phyloP scores from a whole-genome alignment of 2,329 filamentous ascomycete genomes.

The Hypocrella siamensis region DNA sequence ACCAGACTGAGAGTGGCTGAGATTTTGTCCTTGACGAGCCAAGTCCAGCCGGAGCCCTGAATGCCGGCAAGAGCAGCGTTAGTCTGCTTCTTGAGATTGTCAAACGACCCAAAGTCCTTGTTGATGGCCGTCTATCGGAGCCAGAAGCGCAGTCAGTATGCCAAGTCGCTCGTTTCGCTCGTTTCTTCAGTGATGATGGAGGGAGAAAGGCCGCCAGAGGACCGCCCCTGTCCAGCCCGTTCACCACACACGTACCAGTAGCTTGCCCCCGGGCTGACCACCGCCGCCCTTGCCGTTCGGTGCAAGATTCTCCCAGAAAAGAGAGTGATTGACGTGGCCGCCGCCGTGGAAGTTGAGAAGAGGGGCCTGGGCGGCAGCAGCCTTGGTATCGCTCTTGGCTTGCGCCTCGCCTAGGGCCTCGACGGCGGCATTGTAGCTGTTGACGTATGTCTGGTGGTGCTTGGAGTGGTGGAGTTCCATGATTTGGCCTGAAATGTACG shows the following conservation, averaged over 20 bases:
- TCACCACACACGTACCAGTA: conserved; percentile 28
- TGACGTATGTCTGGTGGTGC: conserved; percentile 91
- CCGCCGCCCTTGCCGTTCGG: conserved; percentile 47
- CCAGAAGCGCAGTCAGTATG: no score
- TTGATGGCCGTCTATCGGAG: conserved; percentile 44
- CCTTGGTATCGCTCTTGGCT: conserved; percentile 41
- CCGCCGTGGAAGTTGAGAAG: conserved; percentile 68
- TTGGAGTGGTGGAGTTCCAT: conserved; percentile 94
- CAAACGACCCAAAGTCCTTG: conserved; percentile 51
- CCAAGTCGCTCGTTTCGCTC: not conserved
- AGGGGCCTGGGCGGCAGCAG: conserved; percentile 33
- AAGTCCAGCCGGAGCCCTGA: conserved; percentile 82
- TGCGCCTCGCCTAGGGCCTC: conserved; percentile 55
- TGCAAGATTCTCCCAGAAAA: conserved; percentile 74
- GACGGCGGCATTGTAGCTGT: conserved; percentile 66
- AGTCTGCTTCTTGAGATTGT: conserved; percentile 49
- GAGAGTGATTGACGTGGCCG: conserved; percentile 72
- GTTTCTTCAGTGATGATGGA: no score
- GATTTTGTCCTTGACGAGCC: conserved; percentile 60
- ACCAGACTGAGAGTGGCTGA: conserved; percentile 47
- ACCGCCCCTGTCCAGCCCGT: not conserved
- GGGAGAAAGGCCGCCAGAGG: conserved; percentile 28
- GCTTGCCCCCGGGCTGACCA: conserved; percentile 44
- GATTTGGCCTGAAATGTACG: conserved; percentile 69
- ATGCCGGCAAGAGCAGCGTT: conserved; percentile 55